A percentile compares a stretch with the other conserved stretches of the same genome.
These are phyloP conservation scores for Cajanus cajan DNA, from an alignment of 306 rosid genomes.

Conservation along the genomic window DNA sequence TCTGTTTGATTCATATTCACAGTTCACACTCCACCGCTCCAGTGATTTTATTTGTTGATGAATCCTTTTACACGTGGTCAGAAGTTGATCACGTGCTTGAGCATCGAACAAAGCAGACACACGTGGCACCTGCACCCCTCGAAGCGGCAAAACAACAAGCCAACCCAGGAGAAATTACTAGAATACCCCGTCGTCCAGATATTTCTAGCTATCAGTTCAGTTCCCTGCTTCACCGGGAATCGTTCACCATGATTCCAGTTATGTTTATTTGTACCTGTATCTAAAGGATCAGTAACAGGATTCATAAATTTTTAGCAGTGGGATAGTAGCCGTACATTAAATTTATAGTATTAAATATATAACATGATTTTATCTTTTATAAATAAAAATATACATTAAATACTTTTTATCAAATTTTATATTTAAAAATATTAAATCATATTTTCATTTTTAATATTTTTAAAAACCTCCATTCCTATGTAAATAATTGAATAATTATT, in stretches of 20 bases:
- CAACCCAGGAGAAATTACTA: background rate
- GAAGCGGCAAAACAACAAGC: constrained; percentile 34
- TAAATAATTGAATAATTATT: too few relatives aligned
- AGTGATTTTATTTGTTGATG: constrained; percentile 2
- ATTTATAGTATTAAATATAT: too few relatives aligned
- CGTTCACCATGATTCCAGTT: background rate
- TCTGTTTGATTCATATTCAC: background rate
- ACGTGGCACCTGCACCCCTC: constrained; percentile 61
- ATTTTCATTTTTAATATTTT: too few relatives aligned
- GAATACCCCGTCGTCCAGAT: background rate
- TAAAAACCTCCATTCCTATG: too few relatives aligned
- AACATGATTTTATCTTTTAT: too few relatives aligned
- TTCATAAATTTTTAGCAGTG: too few relatives aligned
- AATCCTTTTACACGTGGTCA: constrained; percentile 29
- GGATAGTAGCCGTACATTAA: too few relatives aligned
- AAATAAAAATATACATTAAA: too few relatives aligned
- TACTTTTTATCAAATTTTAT: too few relatives aligned
- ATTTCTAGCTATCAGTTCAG: background rate
- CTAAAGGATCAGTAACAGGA: too few relatives aligned
- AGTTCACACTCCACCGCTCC: background rate
- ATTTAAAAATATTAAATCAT: too few relatives aligned
- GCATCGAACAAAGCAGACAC: constrained; percentile 37
- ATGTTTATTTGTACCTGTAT: too few relatives aligned
- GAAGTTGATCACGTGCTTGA: constrained; percentile 46
- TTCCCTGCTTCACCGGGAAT: background rate